A percentile compares a stretch with the other conserved stretches of the same genome.
phyloP scores from a whole-genome alignment of 2,329 filamentous ascomycete species.

The Trichoderma hamatum region DNA sequence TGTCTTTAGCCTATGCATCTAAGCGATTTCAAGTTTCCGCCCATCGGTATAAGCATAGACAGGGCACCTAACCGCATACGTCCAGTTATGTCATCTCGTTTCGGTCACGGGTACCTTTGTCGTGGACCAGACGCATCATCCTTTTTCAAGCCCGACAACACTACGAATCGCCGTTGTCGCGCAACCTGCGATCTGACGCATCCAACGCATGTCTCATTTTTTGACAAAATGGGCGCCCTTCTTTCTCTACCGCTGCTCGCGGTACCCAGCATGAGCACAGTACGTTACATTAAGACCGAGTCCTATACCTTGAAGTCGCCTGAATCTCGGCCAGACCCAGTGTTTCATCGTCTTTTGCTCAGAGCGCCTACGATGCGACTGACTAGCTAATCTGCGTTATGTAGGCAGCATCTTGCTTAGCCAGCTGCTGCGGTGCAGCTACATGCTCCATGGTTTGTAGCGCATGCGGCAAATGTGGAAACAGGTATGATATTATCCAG shows the following conservation, averaged over 20 bases:
- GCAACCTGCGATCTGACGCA: background rate
- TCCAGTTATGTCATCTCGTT: slow-evolving; percentile 21
- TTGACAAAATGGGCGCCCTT: slow-evolving; percentile 75
- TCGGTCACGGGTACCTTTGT: slow-evolving; percentile 11
- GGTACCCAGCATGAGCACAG: slow-evolving; percentile 81
- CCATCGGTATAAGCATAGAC: background rate
- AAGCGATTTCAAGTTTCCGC: background rate
- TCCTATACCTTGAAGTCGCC: background rate
- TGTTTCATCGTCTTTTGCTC: background rate
- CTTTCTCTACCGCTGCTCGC: slow-evolving; percentile 88
- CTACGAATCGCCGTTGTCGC: background rate
- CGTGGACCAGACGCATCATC: slow-evolving; percentile 10
- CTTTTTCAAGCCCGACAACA: background rate
- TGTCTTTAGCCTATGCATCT: background rate
- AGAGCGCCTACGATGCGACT: background rate
- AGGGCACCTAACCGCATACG: background rate
- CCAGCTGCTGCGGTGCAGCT: slow-evolving; percentile 93
- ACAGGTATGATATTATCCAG: slow-evolving; percentile 67
- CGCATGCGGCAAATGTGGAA: slow-evolving; percentile 94
- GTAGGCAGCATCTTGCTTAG: slow-evolving; percentile 75
- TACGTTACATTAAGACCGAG: slow-evolving; percentile 54
- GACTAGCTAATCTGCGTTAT: background rate
- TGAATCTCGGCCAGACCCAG: background rate
- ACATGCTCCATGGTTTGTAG: slow-evolving; percentile 96
- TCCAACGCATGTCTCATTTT: background rate